Base-by-base conservation (phyloP, 306 rosid species). In the Inga laurina region DNA sequence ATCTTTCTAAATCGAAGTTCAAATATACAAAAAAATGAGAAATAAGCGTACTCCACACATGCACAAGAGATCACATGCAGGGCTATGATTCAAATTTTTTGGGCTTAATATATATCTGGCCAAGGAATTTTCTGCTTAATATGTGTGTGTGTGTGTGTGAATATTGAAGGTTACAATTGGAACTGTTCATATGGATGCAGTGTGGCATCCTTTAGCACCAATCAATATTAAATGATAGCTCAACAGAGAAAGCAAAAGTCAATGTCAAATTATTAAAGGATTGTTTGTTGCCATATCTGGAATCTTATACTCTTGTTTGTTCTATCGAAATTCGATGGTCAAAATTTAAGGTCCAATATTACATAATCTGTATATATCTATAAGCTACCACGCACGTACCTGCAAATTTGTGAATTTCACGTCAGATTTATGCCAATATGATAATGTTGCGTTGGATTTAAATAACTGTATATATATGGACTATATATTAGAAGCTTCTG, bases 161-260 rank as follows among this genome's bases (percentile, higher is more conserved):
- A 67, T 34, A 16, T 67, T 35, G 35, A 2, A 67, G 49, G 49
- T 45, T 45, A 45, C 49, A 45, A 45, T 45, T 45, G 49, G 49
- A 45, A 45, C 49, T 45, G 49, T 45, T 45, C 14, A 9, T 45
- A 45, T 45, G 49, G 54, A 13, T 49, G 54, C 4, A 49, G 54
- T 12, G 54, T 12, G 52, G 1, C 5, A 49, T 49, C 54, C 19
- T 49, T 49, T 49, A 8, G 18, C 5, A 49, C 4, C 54, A 49
- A 49, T 46, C 41, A 27, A 45, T 37, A 10, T 12, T 72, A 24
- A 24, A 45, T 22, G 57, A 72, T 7, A 22, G 19, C 21, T 35
- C 67, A 35, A 54, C 67, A 75, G n/a, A 75, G 21, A 75, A 75
- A 75, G 54, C 49, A 54, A 75, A 39, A 56, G 66, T 52, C 10